A percentile compares a stretch with the other conserved stretches of the same genome.
Conservation (phyloP, 225 moss, liverwort and hornwort species). For the Marchantia polymorpha region DNA sequence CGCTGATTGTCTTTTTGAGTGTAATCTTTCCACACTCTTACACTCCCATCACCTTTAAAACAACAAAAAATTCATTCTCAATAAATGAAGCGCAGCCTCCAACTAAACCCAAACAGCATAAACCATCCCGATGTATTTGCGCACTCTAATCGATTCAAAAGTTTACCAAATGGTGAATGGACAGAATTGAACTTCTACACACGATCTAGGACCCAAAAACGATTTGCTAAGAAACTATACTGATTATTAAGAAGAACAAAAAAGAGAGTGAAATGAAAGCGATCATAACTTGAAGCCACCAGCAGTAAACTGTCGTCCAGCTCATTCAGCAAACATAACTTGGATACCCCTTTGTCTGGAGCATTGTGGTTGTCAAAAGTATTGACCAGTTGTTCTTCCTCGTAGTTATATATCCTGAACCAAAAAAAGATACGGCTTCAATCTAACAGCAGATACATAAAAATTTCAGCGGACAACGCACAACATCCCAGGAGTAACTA, state of each 20-base stretch:
- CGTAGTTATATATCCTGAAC: constrained; percentile 87
- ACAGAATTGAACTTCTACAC: too few species aligned
- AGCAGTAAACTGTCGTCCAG: constrained; percentile 85
- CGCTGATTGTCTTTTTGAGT: constrained; percentile 73
- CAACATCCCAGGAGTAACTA: background rate
- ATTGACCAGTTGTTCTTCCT: constrained; percentile 68
- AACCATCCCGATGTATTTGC: too few species aligned
- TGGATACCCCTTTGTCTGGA: constrained; percentile 94
- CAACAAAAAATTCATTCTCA: background rate
- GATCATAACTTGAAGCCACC: constrained; percentile 81
- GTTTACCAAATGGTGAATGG: too few species aligned
- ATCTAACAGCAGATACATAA: background rate
- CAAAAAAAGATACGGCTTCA: background rate
- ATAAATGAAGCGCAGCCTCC: too few species aligned
- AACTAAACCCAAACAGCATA: too few species aligned
- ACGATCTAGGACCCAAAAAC: too few species aligned
- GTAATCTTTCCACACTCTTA: constrained; percentile 96
- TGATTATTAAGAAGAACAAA: too few species aligned
- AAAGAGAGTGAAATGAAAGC: background rate
- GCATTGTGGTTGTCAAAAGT: constrained; percentile 87
- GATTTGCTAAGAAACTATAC: too few species aligned
- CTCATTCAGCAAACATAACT: constrained; percentile 90
- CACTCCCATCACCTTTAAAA: constrained; percentile 80
- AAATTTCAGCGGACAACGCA: background rate
- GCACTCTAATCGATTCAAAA: too few species aligned